phyloP scores from a whole-genome alignment of 164 flowering plant species.

The Aristolochia contorta region DNA sequence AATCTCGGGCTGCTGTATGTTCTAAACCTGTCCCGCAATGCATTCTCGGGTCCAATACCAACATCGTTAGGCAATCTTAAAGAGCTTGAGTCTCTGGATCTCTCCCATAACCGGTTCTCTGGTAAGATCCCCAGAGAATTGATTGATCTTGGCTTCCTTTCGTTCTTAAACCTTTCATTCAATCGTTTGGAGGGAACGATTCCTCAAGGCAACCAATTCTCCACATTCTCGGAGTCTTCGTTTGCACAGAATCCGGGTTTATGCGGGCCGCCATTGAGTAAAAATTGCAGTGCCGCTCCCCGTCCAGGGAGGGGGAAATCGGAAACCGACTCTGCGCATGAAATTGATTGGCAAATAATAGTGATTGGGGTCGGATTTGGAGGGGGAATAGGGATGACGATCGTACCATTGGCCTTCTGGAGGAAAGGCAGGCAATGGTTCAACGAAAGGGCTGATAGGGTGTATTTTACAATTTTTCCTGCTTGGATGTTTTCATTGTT shows the following conservation, averaged over 20 bases:
- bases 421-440: conserved; percentile 2
- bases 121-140: conserved; percentile 13
- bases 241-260: conserved; percentile 9
- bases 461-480: not conserved
- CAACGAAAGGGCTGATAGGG: not conserved
- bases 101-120: conserved; percentile 5
- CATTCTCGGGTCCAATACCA: conserved; percentile 6
- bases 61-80: not conserved
- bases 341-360: not conserved
- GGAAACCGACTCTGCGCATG: not conserved
- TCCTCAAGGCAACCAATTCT: conserved; percentile 10
- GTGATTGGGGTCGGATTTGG: conserved; percentile 2
- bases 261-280: conserved; percentile 11
- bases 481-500: not conserved
- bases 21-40: conserved; percentile 7
- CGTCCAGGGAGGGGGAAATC: not conserved
- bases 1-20: not conserved
- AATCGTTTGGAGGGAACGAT: conserved; percentile 11
- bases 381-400: not conserved
- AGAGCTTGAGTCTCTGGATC: conserved; percentile 7
- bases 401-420: not conserved
- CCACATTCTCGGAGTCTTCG: conserved; percentile 3
- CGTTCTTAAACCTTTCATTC: conserved; percentile 9
- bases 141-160: conserved; percentile 6
- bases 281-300: not conserved